Conservation (phyloP, 2,329 filamentous ascomycete genomes). For the Cladophialophora bantiana region DNA sequence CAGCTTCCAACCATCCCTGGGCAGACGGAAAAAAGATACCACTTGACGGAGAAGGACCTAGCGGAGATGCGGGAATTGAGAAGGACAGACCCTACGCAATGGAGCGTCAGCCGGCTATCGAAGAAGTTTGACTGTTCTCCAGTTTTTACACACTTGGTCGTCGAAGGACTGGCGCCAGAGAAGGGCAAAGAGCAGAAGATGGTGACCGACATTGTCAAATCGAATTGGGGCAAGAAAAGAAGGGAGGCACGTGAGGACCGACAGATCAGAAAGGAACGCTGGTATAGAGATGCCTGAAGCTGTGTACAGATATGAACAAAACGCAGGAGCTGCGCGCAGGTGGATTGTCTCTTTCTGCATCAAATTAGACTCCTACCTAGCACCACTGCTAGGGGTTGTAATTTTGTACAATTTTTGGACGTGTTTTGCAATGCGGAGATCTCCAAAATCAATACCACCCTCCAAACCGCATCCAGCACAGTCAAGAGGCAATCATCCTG, state of each 20-base stretch:
- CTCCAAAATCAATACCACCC: conserved; percentile 20
- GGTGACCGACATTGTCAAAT: conserved; percentile 62
- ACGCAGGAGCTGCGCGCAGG: conserved; percentile 6
- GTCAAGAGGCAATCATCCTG: conserved; percentile 19
- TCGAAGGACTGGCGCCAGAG: conserved; percentile 56
- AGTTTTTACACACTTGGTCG: conserved; percentile 68
- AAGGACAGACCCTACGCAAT: conserved; percentile 61
- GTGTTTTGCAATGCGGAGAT: conserved; percentile 9
- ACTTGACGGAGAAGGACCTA: conserved; percentile 64
- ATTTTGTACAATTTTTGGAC: conserved; percentile 3
- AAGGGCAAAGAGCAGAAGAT: conserved; percentile 57
- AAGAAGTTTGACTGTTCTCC: conserved; percentile 68
- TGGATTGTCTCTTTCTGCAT: not conserved
- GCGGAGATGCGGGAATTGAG: conserved; percentile 66
- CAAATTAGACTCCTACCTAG: not conserved
- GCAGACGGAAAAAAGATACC: conserved; percentile 66
- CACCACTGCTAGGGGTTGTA: not conserved
- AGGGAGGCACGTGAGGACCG: conserved; percentile 68
- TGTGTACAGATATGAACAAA: conserved; percentile 3
- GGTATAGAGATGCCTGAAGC: conserved; percentile 64
- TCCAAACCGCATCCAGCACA: conserved; percentile 20
- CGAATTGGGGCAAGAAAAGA: conserved; percentile 66
- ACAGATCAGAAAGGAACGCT: conserved; percentile 64
- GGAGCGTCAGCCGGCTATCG: conserved; percentile 66
- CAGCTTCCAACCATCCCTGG: conserved; percentile 55